These are phyloP conservation scores for Wickerhamiella galacta DNA, from an alignment of 805 yeast genomes.

Conservation along the genomic window DNA sequence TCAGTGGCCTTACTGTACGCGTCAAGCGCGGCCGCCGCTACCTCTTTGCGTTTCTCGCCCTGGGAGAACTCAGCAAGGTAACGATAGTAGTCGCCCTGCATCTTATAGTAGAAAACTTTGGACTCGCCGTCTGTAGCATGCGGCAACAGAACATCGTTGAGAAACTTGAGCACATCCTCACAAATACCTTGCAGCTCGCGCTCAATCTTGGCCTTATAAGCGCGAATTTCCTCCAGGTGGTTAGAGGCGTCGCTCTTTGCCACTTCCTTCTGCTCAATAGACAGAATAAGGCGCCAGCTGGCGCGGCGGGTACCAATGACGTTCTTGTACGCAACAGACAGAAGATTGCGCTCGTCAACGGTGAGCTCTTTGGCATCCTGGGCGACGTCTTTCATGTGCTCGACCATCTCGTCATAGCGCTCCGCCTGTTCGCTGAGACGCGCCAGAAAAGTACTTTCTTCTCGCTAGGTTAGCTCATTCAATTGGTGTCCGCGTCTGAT, in stretches of 20 bases:
- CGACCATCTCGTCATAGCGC: conserved; percentile 99
- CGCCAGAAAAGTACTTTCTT: no score
- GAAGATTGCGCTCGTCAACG: conserved; percentile 93
- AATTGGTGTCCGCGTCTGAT: no score
- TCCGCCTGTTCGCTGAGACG: conserved; percentile 98
- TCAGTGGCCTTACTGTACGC: conserved; percentile 93
- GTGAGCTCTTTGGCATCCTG: conserved; percentile 88
- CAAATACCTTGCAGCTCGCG: conserved; percentile 82
- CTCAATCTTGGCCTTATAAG: conserved; percentile 90
- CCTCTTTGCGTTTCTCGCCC: conserved; percentile 79
- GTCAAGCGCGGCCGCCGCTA: conserved; percentile 83
- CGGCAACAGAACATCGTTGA: conserved; percentile 80
- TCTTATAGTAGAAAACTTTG: conserved; percentile 93
- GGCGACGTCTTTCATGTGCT: conserved; percentile 95
- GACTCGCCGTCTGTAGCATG: conserved; percentile 94
- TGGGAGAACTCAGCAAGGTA: conserved; percentile 93
- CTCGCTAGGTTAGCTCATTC: no score
- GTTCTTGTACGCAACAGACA: conserved; percentile 94
- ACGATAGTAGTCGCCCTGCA: conserved; percentile 99
- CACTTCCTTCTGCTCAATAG: conserved; percentile 96
- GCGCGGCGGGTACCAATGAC: conserved; percentile 99
- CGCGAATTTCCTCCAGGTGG: conserved; percentile 80
- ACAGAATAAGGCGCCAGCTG: conserved; percentile 96
- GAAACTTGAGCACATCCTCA: conserved; percentile 78
- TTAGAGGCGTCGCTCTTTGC: conserved; percentile 84